Conservation (phyloP, 2,329 filamentous ascomycete genomes). For the Macroventuria anomochaeta region DNA sequence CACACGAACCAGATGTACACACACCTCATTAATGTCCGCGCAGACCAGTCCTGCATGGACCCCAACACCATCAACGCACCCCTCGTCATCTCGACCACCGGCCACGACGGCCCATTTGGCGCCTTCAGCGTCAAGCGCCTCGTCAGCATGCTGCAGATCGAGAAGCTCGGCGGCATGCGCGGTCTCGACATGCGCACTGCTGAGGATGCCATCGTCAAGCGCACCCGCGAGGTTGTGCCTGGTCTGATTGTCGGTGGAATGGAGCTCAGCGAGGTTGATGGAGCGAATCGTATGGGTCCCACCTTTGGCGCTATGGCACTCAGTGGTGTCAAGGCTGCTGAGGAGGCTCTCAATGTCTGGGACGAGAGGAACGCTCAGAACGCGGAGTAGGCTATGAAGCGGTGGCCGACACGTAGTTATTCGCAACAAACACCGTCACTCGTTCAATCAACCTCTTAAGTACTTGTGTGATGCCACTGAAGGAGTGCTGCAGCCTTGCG, state of each 20-base stretch:
- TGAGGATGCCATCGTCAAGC: conserved; percentile 92
- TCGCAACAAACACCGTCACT: conserved; percentile 13
- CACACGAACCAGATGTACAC: neutral
- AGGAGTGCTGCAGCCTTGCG: neutral
- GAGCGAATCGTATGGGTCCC: conserved; percentile 89
- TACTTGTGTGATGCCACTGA: neutral
- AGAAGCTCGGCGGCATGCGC: conserved; percentile 88
- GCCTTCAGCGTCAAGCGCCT: conserved; percentile 91
- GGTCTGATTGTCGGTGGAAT: conserved; percentile 93
- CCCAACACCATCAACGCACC: conserved; percentile 96
- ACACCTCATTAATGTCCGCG: neutral
- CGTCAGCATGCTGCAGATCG: conserved; percentile 83
- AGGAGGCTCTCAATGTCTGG: conserved; percentile 80
- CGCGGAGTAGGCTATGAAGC: conserved; percentile 50
- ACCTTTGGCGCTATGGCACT: conserved; percentile 91
- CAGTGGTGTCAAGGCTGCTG: conserved; percentile 86
- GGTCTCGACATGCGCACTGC: conserved; percentile 91
- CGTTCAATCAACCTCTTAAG: neutral
- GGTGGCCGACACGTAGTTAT: too few relatives aligned
- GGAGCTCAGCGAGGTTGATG: conserved; percentile 90
- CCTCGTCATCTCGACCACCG: conserved; percentile 85
- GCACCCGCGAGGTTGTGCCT: conserved; percentile 84
- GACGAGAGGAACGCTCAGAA: conserved; percentile 81
- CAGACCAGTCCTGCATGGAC: conserved; percentile 95
- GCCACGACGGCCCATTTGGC: conserved; percentile 89